Evolutionary conservation across 495 filamentous ascomycete genomes (phyloP).

Genomic region (Trichocladium uniseriatum): DNA sequence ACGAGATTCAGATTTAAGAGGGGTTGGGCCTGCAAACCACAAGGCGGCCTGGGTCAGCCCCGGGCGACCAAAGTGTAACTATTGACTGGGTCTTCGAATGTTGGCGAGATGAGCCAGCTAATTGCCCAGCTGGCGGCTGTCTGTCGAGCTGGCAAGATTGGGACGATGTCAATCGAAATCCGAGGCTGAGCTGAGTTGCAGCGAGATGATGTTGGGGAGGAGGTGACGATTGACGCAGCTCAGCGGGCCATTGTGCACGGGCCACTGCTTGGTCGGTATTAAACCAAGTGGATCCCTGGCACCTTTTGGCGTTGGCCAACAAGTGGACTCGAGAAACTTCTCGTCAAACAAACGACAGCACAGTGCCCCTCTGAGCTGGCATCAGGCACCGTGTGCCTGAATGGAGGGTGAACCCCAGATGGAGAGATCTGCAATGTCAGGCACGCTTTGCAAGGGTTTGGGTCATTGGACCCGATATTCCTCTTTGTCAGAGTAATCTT

Average conservation of each 20-base stretch:
- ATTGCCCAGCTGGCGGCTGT: conserved; percentile 2
- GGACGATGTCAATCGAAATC: neutral
- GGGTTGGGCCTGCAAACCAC: conserved; percentile 15
- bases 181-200: conserved; percentile 2
- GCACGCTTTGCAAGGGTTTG: too few species aligned
- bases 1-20: conserved; percentile 12
- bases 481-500: too few species aligned
- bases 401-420: too few species aligned
- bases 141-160: neutral
- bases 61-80: neutral
- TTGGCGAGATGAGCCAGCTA: neutral
- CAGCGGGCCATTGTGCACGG: neutral
- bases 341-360: neutral
- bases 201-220: neutral
- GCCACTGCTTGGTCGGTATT: neutral
- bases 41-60: neutral
- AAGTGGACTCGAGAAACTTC: too few species aligned
- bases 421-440: too few species aligned
- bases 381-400: neutral
- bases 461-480: too few species aligned
- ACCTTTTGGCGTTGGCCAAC: too few species aligned
- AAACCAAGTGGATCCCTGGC: too few species aligned
- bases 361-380: neutral
- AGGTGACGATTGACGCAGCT: neutral
- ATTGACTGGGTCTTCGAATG: neutral